Evolutionary conservation across 768 basidiomycete genomes (phyloP).

Genomic region (Chiua virens): DNA sequence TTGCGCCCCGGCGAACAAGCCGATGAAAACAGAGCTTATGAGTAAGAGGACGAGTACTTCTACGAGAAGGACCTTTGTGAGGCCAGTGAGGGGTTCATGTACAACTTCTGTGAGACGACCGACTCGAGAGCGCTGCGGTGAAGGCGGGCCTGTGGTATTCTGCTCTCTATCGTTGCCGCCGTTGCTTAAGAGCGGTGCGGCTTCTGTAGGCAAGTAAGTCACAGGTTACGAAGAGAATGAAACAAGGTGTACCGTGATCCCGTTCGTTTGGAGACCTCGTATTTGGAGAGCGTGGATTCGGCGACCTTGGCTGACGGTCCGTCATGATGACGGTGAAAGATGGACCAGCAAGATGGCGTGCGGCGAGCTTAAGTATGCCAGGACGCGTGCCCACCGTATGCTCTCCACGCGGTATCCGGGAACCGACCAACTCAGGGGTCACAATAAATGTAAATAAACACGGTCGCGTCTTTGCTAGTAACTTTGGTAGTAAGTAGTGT

Average conservation of each 20-base stretch:
- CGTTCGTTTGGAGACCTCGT: conserved; percentile 57
- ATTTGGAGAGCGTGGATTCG: conserved; percentile 44
- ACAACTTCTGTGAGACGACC: conserved; percentile 50
- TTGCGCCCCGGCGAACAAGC: conserved; percentile 88
- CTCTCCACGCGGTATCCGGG: conserved; percentile 22
- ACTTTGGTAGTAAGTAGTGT: background rate
- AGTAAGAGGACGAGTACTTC: conserved; percentile 77
- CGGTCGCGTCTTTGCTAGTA: background rate
- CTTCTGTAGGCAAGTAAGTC: conserved; percentile 42
- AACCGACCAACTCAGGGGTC: conserved; percentile 13
- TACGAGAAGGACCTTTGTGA: conserved; percentile 80
- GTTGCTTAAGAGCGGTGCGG: conserved; percentile 62
- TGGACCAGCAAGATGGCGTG: conserved; percentile 3
- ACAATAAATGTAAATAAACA: conserved; percentile 20
- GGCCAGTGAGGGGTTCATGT: conserved; percentile 77
- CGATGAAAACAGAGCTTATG: conserved; percentile 84
- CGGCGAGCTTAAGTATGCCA: conserved; percentile 28
- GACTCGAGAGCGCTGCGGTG: conserved; percentile 31
- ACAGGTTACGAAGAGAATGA: background rate
- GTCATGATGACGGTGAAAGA: conserved; percentile 45
- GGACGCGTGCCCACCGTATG: conserved; percentile 30
- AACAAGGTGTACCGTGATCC: conserved; percentile 48
- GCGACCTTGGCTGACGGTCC: conserved; percentile 54
- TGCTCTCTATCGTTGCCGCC: conserved; percentile 43
- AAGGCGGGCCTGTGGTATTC: conserved; percentile 34